Conservation (phyloP, 768 basidiomycete genomes). For the Podaxis rugospora region DNA sequence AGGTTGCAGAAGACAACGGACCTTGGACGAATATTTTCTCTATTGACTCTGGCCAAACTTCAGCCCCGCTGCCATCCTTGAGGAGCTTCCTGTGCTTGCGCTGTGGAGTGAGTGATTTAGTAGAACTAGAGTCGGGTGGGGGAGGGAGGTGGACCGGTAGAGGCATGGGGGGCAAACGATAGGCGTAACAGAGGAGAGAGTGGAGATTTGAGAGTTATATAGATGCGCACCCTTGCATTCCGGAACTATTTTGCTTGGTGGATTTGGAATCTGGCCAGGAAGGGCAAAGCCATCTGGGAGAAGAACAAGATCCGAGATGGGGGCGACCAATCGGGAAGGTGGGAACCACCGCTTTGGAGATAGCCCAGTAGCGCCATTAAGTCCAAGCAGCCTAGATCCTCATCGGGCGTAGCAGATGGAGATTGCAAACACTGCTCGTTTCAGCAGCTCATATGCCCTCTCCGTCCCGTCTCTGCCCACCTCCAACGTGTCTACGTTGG, state of each 20-base stretch:
- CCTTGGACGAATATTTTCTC: conserved; percentile 79
- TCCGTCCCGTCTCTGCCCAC: background rate
- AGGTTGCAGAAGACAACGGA: conserved; percentile 19
- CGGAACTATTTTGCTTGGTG: conserved; percentile 23
- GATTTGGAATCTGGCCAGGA: conserved; percentile 17
- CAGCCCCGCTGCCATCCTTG: conserved; percentile 71
- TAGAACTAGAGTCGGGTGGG: conserved; percentile 18
- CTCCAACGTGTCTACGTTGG: background rate
- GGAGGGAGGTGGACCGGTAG: conserved; percentile 21
- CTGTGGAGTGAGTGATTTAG: conserved; percentile 60
- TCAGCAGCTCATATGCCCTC: conserved; percentile 9
- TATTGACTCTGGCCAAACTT: conserved; percentile 80
- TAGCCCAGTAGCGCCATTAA: conserved; percentile 16
- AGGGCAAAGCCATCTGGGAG: conserved; percentile 17
- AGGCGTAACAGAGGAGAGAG: conserved; percentile 20
- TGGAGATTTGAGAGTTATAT: conserved; percentile 22
- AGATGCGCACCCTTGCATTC: conserved; percentile 16
- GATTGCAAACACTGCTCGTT: conserved; percentile 17
- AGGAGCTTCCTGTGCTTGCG: conserved; percentile 82
- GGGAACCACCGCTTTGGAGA: conserved; percentile 46
- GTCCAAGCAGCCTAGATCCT: conserved; percentile 1
- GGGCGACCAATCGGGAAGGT: conserved; percentile 40
- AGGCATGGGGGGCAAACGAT: conserved; percentile 15
- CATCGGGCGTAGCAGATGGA: conserved; percentile 23
- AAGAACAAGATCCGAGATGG: conserved; percentile 47